Conservation (phyloP, 208 protist species). For the Leishmania mexicana region DNA sequence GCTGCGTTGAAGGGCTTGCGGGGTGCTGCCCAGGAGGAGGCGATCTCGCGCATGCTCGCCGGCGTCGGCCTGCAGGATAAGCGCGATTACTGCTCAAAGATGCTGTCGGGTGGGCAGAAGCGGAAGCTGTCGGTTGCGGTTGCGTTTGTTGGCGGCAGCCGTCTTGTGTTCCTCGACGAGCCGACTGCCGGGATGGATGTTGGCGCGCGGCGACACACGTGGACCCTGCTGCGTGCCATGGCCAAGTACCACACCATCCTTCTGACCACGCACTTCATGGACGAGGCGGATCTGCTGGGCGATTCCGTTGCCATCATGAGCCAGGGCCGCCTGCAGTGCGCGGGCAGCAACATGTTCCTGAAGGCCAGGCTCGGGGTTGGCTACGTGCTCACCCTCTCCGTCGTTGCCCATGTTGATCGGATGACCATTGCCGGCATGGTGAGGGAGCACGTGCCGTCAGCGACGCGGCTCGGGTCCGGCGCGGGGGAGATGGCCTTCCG, state of each 20-base stretch:
- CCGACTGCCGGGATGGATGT: slow-evolving; percentile 90
- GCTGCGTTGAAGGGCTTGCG: slow-evolving; percentile 72
- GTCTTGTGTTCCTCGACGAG: slow-evolving; percentile 82
- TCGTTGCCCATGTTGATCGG: slow-evolving; percentile 35
- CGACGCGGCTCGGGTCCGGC: slow-evolving; percentile 33
- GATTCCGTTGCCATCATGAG: slow-evolving; percentile 90
- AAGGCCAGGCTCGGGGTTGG: slow-evolving; percentile 54
- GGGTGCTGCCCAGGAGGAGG: slow-evolving; percentile 43
- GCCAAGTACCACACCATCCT: slow-evolving; percentile 46
- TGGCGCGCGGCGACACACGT: slow-evolving; percentile 64
- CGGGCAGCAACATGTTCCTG: slow-evolving; percentile 55
- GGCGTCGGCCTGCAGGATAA: slow-evolving; percentile 66
- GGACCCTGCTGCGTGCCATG: slow-evolving; percentile 51
- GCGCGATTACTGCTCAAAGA: slow-evolving; percentile 43
- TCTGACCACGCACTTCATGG: slow-evolving; percentile 94
- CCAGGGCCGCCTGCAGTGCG: slow-evolving; percentile 50
- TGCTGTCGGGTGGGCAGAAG: slow-evolving; percentile 87
- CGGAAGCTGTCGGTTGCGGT: slow-evolving; percentile 84
- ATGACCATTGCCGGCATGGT: slow-evolving; percentile 20
- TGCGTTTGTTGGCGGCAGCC: slow-evolving; percentile 68
- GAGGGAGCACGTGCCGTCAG: slow-evolving; percentile 26
- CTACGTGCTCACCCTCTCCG: slow-evolving; percentile 56
- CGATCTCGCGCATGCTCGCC: slow-evolving; percentile 56
- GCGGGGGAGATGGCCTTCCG: slow-evolving; percentile 48
- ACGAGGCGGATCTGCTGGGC: slow-evolving; percentile 96